Evolutionary conservation across 1,284 basidiomycete species (phyloP).

Genomic region (Cryptococcus floricola): DNA sequence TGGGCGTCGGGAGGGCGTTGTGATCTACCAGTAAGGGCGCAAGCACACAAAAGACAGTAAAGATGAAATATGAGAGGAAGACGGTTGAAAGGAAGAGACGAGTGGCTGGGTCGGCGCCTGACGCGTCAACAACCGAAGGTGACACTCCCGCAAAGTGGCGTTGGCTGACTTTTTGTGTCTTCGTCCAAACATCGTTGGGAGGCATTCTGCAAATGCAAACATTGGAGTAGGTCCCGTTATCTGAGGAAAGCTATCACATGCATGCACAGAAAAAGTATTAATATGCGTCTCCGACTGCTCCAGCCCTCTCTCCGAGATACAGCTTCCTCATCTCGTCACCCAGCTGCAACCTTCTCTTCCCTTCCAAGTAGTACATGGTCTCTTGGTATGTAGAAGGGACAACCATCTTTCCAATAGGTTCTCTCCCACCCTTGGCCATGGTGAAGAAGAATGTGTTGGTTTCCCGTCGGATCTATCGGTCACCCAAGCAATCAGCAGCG

Average conservation of each 20-base stretch:
- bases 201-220: not conserved
- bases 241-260: not conserved
- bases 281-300: not conserved
- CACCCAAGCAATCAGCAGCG: not conserved
- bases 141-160: no score
- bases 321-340: slow-evolving; percentile 47
- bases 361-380: slow-evolving; percentile 77
- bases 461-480: slow-evolving; percentile 33
- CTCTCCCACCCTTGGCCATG: slow-evolving; percentile 41
- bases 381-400: slow-evolving; percentile 61
- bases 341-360: slow-evolving; percentile 55
- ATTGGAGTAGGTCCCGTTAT: no score
- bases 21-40: no score
- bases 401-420: slow-evolving; percentile 55
- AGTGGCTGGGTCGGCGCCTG: no score
- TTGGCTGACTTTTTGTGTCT: not conserved
- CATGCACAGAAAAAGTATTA: not conserved
- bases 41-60: no score
- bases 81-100: not conserved
- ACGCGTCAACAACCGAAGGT: no score
- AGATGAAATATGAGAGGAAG: not conserved
- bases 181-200: not conserved
- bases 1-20: no score
- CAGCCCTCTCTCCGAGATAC: slow-evolving; percentile 23
- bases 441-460: slow-evolving; percentile 53